Evolutionary conservation across 768 basidiomycete genomes (phyloP), one percentile per base, ranked within the genome.

Genomic region (Lentinula sp.): DNA sequence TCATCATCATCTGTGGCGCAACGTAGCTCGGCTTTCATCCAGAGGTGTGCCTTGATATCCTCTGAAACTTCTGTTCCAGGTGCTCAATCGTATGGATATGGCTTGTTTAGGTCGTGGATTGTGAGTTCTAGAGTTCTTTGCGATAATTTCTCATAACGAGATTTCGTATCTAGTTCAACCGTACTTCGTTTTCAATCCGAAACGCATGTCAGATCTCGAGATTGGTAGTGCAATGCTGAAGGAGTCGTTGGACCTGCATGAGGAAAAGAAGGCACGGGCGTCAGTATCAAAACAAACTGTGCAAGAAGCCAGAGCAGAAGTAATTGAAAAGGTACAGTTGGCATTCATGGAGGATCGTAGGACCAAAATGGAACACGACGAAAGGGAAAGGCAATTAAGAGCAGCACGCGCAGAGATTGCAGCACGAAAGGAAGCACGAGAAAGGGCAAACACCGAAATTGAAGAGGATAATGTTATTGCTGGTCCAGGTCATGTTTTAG

Each of bases 281-380:
- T 74, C 73, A n/a, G 74, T 72, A 23, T 77, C 74, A 13, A 84
- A 76, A 71, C 78, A 76, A 52, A 81, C 80, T 59, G 82, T 85
- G 66, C 91, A 90, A 69, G 84, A 81, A 0, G 83, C 78, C 0
- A 76, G 74, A 49, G 81, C 80, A 20, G 79, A 76, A 6, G 84
- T 76, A 8, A 80, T 83, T 36, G 77, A 83, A 62, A 85, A 83
- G 74, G 91, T 85, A 57, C 90, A 85, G 69, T 72, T 91, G 54
- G 87, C 87, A 1, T 93, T 84, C 69, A 78, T 91, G 67, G 92
- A 94, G 51, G 92, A 94, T 68, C 81, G 92, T 55, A 86, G 78
- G 67, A 72, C 75, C 1, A 87, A 85, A 66, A 70, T 73, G 66
- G 57, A 81, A 61, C 72, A 71, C 7, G 85, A 91, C 61, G 76